A percentile compares a stretch with the other conserved stretches of the same genome.
phyloP scores from a whole-genome alignment of 2,329 filamentous ascomycete genomes.

The Verticillium dahliae region DNA sequence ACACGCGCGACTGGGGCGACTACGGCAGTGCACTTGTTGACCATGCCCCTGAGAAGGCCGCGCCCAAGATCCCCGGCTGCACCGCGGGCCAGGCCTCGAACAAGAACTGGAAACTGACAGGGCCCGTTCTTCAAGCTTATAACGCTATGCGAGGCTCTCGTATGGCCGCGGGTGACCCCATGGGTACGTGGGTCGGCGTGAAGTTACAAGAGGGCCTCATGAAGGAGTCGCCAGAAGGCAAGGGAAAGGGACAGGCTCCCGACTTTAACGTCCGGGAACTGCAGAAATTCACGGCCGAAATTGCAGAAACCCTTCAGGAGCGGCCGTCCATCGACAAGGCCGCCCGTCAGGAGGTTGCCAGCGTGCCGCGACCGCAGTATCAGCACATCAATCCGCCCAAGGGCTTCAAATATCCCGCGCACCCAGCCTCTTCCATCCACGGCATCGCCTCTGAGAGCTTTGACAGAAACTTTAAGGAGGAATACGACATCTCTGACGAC shows the following conservation, averaged over 20 bases:
- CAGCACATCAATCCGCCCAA: constrained; percentile 6
- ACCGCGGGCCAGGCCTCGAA: constrained; percentile 8
- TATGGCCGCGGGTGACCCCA: constrained; percentile 14
- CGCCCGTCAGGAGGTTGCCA: constrained; percentile 1
- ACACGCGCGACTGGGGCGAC: constrained; percentile 7
- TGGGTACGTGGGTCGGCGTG: constrained; percentile 19
- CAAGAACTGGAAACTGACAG: constrained; percentile 14
- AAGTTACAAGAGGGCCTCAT: constrained; percentile 4
- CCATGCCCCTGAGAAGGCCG: constrained; percentile 2
- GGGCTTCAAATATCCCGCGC: constrained; percentile 1
- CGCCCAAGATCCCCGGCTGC: constrained; percentile 7
- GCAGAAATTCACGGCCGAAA: background rate
- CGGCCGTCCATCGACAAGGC: constrained; percentile 5
- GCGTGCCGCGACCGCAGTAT: constrained; percentile 10
- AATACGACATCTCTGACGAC: constrained; percentile 27
- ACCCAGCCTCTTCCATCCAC: background rate
- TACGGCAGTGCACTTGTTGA: constrained; percentile 8
- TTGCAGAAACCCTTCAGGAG: constrained; percentile 3
- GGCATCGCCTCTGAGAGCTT: background rate
- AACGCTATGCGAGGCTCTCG: constrained; percentile 23
- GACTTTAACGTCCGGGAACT: background rate
- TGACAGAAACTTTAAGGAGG: background rate
- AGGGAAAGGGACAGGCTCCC: background rate
- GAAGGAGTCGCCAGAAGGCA: background rate
- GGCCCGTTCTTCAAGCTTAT: constrained; percentile 23